Evolutionary conservation across 1,284 basidiomycete species (phyloP), one percentile per base, ranked within the genome.

Genomic region (Phellinidium pouzarii): DNA sequence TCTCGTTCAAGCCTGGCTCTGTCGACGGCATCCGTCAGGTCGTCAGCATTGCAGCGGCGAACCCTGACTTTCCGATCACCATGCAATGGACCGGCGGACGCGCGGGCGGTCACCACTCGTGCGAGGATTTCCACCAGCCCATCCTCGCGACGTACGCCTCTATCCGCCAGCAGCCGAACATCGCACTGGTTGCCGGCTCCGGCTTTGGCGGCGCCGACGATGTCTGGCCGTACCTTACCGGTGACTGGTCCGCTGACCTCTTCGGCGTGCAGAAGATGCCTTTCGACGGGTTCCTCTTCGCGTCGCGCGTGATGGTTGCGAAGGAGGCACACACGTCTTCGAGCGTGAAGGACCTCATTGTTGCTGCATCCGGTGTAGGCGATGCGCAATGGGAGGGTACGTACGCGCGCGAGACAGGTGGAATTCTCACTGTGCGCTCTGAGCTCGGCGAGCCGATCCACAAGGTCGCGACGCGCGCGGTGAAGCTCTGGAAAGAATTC

Each of bases 361-460:
- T 98, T 56, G 88, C 88, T 48, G 94, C 95, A 1, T 64, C 87
- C n/a, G 96, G 96, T 71, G 94, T 97, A 49, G 83, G 84, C 52
- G 94, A 99, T 65, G 77, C 76, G 54, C 76, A 87, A 56, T 98
- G 94, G 95, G 95, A 99, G 67, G 91, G 87, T 42, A 97, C 95
- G 1, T 99, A 99, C 68, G 73, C 80, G 60, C 94, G 91, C 71
- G 90, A 94, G 59, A 96, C 93, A 8, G 95, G 95, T 60, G 94
- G 94, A 48, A 90, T 98, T 64, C 79, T 99, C 58, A 98, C 95
- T 7, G 96, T 99, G 60, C 90, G 88, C 61, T 98, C 94, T 3
- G 96, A 99, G 76, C 82, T 99, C 45, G 95, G 95, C 48, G 96
- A 99, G 71, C 94, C 94, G 23, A 99, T 99, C 64, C 95, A 99